A percentile compares a stretch with the other conserved stretches of the same genome.
Conservation (phyloP, 805 yeast species). For the Barnettozyma wickerhamii region DNA sequence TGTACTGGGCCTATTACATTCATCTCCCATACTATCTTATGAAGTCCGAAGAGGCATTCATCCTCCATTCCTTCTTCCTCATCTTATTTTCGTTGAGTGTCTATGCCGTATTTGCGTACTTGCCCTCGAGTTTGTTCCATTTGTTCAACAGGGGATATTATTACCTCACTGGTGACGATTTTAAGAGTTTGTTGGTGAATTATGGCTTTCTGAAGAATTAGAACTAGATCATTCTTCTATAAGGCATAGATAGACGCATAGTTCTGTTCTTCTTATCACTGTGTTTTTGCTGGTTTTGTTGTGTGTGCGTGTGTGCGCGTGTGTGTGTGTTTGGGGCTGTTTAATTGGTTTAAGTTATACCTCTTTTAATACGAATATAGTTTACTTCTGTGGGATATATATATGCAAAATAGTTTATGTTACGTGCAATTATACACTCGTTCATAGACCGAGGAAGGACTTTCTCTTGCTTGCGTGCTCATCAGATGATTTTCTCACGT, state of each 20-base stretch:
- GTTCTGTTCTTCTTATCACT: no score
- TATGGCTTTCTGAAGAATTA: slow-evolving; percentile 10
- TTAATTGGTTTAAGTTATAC: neutral
- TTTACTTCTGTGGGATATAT: neutral
- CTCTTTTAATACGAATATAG: neutral
- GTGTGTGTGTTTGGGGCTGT: no score
- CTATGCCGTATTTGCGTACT: slow-evolving; percentile 33
- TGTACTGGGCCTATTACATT: slow-evolving; percentile 42
- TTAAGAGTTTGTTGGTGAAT: slow-evolving; percentile 16
- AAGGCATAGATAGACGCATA: no score
- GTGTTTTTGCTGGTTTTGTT: no score
- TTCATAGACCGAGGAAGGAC: slow-evolving; percentile 18
- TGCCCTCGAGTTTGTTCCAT: slow-evolving; percentile 25
- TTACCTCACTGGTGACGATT: slow-evolving; percentile 31
- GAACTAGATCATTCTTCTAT: neutral
- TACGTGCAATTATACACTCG: neutral
- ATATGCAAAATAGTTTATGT: no score
- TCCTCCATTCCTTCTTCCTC: slow-evolving; percentile 35
- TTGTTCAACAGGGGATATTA: slow-evolving; percentile 26
- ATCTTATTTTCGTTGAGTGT: slow-evolving; percentile 33
- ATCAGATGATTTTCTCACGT: slow-evolving; percentile 4
- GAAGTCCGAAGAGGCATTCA: slow-evolving; percentile 38
- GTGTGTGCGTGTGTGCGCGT: no score
- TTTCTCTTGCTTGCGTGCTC: slow-evolving; percentile 10
- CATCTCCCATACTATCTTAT: slow-evolving; percentile 41